Evolutionary conservation across 2,329 filamentous ascomycete genomes (phyloP), one percentile per base, ranked within the genome.

Genomic region (Alternaria hordeiaustralica): DNA sequence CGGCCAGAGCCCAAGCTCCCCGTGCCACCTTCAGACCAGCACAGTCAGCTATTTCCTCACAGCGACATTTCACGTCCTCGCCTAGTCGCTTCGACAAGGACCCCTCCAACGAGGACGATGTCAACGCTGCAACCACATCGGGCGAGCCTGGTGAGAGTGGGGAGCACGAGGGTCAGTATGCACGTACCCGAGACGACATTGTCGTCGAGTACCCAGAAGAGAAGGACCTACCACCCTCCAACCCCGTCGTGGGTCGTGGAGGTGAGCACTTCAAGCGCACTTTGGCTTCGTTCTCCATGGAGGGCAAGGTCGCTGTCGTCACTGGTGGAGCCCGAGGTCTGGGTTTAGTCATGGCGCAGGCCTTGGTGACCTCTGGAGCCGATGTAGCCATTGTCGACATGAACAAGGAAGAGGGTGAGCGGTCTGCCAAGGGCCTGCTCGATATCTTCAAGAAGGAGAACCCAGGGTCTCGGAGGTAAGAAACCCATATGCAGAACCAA

Each of bases 331-430:
- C 95, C 25, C 87, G 94, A 76, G 95, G 95, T 8, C 82, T 98
- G 61, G 95, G 95, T 43, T 84, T 97, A 65, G 94, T 96, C 71
- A 97, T 98, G 92, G 92, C 91, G 55, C 94, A 97, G 83, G 94
- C 92, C 50, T 88, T 97, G 81, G 92, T 97, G 57, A 90, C 93
- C 57, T 96, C 92, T 58, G 95, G 95, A 56, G 92, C 93, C 10
- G 90, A 97, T 79, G 86, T 97, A 66, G 95, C 95, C 45, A 92
- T 98, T 80, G 93, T 97, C 44, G 95, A 98, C 79, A 85, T 97
- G 83, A 97, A 98, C 83, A 91, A 92, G 84, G 91, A 95, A 44
- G 93, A 97, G 81, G 95, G 92, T 10, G 86, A 90, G 76, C 88
- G 88, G 73, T 92, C 96, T 78, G 93, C 93, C 15, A 78, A 88